A percentile compares a stretch with the other conserved stretches of the same genome.
These are phyloP conservation scores for Dendrothele bispora DNA, from an alignment of 768 basidiomycete genomes.

Conservation along the genomic window DNA sequence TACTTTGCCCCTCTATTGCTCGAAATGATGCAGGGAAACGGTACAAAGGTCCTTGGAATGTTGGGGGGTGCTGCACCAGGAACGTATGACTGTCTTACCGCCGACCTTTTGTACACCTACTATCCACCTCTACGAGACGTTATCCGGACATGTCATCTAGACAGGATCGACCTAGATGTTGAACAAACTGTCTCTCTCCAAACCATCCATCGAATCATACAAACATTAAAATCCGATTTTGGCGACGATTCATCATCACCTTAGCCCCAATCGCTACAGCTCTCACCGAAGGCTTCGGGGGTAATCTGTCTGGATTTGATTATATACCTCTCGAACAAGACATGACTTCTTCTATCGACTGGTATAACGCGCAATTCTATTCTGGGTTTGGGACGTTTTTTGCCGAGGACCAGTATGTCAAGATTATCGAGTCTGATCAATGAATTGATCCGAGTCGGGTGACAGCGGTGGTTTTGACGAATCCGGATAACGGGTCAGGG, in stretches of 20 bases:
- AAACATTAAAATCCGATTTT: conserved; percentile 21
- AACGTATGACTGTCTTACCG: conserved; percentile 16
- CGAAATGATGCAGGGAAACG: conserved; percentile 20
- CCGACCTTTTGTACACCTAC: conserved; percentile 17
- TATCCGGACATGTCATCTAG: conserved; percentile 14
- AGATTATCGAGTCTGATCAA: conserved; percentile 17
- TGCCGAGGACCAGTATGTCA: conserved; percentile 19
- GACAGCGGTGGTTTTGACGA: conserved; percentile 21
- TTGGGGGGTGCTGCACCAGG: conserved; percentile 24
- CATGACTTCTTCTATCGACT: conserved; percentile 14
- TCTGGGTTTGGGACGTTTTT: conserved; percentile 22
- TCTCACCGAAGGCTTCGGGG: conserved; percentile 16
- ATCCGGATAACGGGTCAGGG: conserved; percentile 18
- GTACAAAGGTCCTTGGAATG: conserved; percentile 25
- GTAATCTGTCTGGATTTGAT: conserved; percentile 26
- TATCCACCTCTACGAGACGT: conserved; percentile 11
- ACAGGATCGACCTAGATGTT: conserved; percentile 27
- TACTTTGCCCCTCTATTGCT: conserved; percentile 22
- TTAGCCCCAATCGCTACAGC: conserved; percentile 25
- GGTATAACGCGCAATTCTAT: conserved; percentile 28
- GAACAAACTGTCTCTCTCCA: conserved; percentile 17
- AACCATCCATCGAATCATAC: conserved; percentile 19
- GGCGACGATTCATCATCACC: conserved; percentile 25
- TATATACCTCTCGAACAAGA: conserved; percentile 17
- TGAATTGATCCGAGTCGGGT: conserved; percentile 17